Percentiles rank a stretch among this genome's conserved stretches.
These are phyloP conservation scores for Sporisorium iseilematis-ciliati DNA, from an alignment of 1,284 basidiomycete species.

Conservation along the genomic window DNA sequence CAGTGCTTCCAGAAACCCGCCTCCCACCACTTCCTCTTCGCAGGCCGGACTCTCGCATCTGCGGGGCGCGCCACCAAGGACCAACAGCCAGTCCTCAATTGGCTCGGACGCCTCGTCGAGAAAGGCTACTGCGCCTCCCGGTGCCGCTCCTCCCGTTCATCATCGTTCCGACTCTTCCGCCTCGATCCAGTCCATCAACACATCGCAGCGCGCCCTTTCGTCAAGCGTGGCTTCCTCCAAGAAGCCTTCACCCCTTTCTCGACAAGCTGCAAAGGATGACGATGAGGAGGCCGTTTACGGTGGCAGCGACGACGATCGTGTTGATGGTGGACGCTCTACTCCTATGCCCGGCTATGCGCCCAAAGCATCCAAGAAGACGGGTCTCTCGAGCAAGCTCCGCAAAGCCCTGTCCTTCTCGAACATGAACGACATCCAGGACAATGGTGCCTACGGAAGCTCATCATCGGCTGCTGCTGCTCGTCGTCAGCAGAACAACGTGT, in stretches of 20 bases:
- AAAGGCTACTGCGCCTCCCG: conserved; percentile 14
- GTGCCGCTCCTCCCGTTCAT: conserved; percentile 14
- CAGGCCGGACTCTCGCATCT: conserved; percentile 48
- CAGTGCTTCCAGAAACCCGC: conserved; percentile 11
- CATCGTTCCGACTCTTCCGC: conserved; percentile 40
- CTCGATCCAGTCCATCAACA: conserved; percentile 36
- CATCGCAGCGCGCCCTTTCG: conserved; percentile 26
- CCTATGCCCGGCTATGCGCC: conserved; percentile 53
- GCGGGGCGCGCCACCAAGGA: conserved; percentile 43
- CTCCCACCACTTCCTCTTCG: conserved; percentile 21
- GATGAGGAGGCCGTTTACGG: conserved; percentile 57
- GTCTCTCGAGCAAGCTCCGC: conserved; percentile 59
- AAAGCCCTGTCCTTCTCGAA: conserved; percentile 63
- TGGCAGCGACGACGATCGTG: conserved; percentile 60
- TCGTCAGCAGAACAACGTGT: conserved; percentile 20
- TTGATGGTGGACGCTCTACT: conserved; percentile 51
- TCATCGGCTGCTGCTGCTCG: conserved; percentile 18
- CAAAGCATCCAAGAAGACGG: conserved; percentile 56
- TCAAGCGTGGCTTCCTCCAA: conserved; percentile 39
- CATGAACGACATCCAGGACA: conserved; percentile 54
- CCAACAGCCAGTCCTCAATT: conserved; percentile 47
- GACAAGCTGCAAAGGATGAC: conserved; percentile 52
- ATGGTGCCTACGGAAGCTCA: conserved; percentile 5
- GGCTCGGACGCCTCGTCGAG: conserved; percentile 35
- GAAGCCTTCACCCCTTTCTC: conserved; percentile 62